A percentile compares a stretch with the other conserved stretches of the same genome.
phyloP scores from a whole-genome alignment of 2,329 filamentous ascomycete genomes.

The Aspergillus japonicus region DNA sequence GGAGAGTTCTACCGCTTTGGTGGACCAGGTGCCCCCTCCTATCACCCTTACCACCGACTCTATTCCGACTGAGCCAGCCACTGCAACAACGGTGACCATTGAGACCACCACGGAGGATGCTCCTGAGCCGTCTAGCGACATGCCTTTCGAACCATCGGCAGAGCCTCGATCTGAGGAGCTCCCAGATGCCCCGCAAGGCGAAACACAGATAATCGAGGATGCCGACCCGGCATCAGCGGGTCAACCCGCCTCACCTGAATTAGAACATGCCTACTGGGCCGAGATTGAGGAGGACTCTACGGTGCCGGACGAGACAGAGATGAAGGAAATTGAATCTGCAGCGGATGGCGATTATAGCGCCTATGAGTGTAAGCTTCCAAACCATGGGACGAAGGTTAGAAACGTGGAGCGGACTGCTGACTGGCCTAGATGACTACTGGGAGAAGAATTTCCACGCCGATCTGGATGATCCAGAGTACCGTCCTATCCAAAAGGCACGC shows the following conservation, averaged over 20 bases:
- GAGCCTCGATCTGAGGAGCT: constrained; percentile 11
- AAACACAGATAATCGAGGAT: constrained; percentile 13
- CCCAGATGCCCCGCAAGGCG: constrained; percentile 5
- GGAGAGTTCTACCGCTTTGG: constrained; percentile 9
- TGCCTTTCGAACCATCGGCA: neutral
- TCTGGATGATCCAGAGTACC: constrained; percentile 59
- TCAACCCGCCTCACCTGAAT: constrained; percentile 21
- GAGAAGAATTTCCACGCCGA: constrained; percentile 56
- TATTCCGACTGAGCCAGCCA: constrained; percentile 3
- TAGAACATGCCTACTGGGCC: constrained; percentile 51
- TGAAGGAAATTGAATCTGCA: constrained; percentile 55
- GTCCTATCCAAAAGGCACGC: constrained; percentile 53
- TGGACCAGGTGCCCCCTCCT: constrained; percentile 17
- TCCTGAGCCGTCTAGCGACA: constrained; percentile 7
- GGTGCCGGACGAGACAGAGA: constrained; percentile 56
- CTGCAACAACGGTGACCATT: constrained; percentile 6
- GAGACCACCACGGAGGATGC: constrained; percentile 13
- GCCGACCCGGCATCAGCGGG: constrained; percentile 18
- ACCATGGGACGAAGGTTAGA: neutral
- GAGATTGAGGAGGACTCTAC: constrained; percentile 58
- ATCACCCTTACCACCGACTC: constrained; percentile 15
- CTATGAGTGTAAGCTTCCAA: constrained; percentile 48
- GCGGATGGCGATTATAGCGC: constrained; percentile 53
- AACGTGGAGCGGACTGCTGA: constrained; percentile 2
- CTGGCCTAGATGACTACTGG: constrained; percentile 53